phyloP scores from a whole-genome alignment of 352 stramenopile genomes.

The Thraustochytrium sp. region DNA sequence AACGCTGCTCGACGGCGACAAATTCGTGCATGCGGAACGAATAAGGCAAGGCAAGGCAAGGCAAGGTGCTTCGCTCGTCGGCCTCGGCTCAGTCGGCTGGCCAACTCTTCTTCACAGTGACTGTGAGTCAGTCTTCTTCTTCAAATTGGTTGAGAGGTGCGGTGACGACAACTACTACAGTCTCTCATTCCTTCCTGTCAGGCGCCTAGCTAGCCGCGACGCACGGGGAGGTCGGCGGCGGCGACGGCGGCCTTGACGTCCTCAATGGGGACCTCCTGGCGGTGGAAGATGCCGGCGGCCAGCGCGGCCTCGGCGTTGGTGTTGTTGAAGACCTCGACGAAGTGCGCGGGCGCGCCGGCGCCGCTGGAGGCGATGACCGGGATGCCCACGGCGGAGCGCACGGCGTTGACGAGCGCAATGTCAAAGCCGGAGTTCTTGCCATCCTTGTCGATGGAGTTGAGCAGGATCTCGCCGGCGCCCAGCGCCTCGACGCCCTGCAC shows the following conservation, averaged over 20 bases:
- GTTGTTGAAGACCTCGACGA: slow-evolving; percentile 85
- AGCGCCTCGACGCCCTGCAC: slow-evolving; percentile 79
- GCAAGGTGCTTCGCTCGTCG: background rate
- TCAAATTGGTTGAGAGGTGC: too few relatives aligned
- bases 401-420: slow-evolving; percentile 68
- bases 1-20: too few relatives aligned
- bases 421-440: slow-evolving; percentile 82
- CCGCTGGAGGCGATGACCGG: slow-evolving; percentile 95
- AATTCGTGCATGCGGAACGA: too few relatives aligned
- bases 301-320: slow-evolving; percentile 87
- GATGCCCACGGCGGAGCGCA: slow-evolving; percentile 86
- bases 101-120: too few relatives aligned
- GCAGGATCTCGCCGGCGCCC: slow-evolving; percentile 91
- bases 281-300: slow-evolving; percentile 97
- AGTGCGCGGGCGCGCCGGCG: slow-evolving; percentile 84
- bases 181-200: background rate
- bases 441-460: slow-evolving; percentile 99
- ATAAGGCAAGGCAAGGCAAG: background rate
- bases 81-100: too few relatives aligned
- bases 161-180: background rate
- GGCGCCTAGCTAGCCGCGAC: background rate
- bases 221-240: background rate
- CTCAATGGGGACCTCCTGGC: slow-evolving; percentile 88
- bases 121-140: too few relatives aligned
- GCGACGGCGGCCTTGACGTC: slow-evolving; percentile 84